Conservation (phyloP, 2,329 filamentous ascomycete genomes). For the Colletotrichum filicis region DNA sequence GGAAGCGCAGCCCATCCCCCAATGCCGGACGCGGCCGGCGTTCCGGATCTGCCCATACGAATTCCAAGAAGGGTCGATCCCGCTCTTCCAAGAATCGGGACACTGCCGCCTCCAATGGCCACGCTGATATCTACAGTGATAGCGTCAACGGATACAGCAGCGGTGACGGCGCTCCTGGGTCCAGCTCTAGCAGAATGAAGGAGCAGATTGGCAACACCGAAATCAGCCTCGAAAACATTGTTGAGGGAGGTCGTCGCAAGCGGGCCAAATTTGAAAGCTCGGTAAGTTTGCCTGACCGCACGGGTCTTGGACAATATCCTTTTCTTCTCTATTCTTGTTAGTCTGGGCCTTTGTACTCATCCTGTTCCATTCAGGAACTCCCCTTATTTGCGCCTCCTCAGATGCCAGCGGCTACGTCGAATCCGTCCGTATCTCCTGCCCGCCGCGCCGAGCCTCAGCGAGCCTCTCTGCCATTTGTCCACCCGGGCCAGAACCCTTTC, state of each 20-base stretch:
- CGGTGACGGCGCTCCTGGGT: slow-evolving; percentile 83
- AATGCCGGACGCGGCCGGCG: slow-evolving; percentile 75
- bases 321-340: not conserved
- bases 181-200: slow-evolving; percentile 80
- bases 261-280: slow-evolving; percentile 96
- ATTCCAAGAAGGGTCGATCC: slow-evolving; percentile 74
- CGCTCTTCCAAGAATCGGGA: slow-evolving; percentile 77
- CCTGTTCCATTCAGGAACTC: slow-evolving; percentile 75
- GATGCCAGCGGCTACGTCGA: slow-evolving; percentile 94
- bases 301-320: not conserved
- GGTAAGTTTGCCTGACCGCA: slow-evolving; percentile 73
- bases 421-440: slow-evolving; percentile 94
- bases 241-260: slow-evolving; percentile 95
- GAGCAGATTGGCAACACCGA: slow-evolving; percentile 94
- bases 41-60: slow-evolving; percentile 76
- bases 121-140: slow-evolving; percentile 73
- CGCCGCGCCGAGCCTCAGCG: slow-evolving; percentile 80
- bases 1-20: slow-evolving; percentile 83
- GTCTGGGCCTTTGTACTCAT: slow-evolving; percentile 42
- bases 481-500: slow-evolving; percentile 82
- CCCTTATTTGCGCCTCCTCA: slow-evolving; percentile 94
- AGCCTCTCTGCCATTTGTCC: slow-evolving; percentile 79
- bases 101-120: slow-evolving; percentile 49
- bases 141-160: slow-evolving; percentile 83
- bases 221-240: slow-evolving; percentile 97